Conservation (phyloP, 73 alveolate genomes). For the Paramecium primaurelia region DNA sequence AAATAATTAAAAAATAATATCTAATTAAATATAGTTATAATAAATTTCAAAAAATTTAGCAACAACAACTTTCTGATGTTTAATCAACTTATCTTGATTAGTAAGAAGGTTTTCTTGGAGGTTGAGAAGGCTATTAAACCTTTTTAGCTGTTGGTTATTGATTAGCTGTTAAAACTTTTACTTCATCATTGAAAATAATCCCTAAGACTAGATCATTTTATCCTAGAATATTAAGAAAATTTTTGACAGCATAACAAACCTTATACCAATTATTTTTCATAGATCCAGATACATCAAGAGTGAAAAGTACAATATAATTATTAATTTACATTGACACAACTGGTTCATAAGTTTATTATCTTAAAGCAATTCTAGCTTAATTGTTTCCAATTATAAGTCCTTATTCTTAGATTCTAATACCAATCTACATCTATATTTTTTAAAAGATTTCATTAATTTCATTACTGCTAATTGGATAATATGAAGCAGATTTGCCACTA, state of each 20-base stretch:
- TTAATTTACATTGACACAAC: background rate
- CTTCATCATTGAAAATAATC: background rate
- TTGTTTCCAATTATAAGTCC: background rate
- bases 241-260: background rate
- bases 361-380: background rate
- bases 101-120: background rate
- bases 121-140: background rate
- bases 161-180: background rate
- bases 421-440: background rate
- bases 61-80: background rate
- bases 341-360: background rate
- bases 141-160: background rate
- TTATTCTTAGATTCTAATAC: background rate
- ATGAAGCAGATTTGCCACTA: background rate
- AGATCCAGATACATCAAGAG: slow-evolving; percentile 18
- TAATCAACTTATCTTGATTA: background rate
- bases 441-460: background rate
- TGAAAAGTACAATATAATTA: background rate
- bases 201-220: background rate
- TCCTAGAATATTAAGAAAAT: background rate
- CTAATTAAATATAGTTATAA: no score
- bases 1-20: no score
- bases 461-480: background rate
- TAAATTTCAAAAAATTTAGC: background rate
- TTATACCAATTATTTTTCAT: background rate